Evolutionary conservation across 345 rosid species (phyloP), one percentile per base, ranked within the genome.

Genomic region (Mangifera indica): DNA sequence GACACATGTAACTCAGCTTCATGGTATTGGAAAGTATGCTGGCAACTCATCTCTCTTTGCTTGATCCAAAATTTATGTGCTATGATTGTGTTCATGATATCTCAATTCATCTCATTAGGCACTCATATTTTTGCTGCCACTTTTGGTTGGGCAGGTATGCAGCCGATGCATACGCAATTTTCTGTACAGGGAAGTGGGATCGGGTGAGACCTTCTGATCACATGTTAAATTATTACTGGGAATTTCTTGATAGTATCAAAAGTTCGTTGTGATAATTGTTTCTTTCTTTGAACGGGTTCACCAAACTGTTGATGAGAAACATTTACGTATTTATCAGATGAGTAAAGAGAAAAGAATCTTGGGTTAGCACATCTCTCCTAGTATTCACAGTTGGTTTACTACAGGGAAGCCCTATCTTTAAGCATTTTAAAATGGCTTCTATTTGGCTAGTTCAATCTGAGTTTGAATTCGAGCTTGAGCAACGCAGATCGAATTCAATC

Each of bases 101-200:
- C 13, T 1, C 5, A 17, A 34, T 34, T 34, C 52, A 48, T 48
- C 18, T 4, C 2, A 24, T 29, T 55, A 10, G 17, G n/a, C 25
- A 54, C 49, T 54, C 7, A 40, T 12, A 32, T n/a, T 21, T 54
- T 32, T 49, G 52, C 40, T 67, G 25, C 53, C 52, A 51, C 74
- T 14, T 21, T 7, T 60, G 15, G 24, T 42, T 73, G 67, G 61
- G 62, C 78, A 91, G 95, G 87, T 92, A 93, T 70, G 97, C 90
- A 52, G 98, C 93, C 4, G 98, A 91, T 71, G 97, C 98, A 0
- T 87, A 89, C 79, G 97, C 97, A 2, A 93, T 93, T 74, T 93
- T 93, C 75, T 93, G 98, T 74, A 85, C 89, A 0, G 97, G 98
- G 14, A 93, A 78, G 72, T 91, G 94, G 91, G 76, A 91, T 54